Conservation (phyloP, 2,329 filamentous ascomycete genomes). For the Fusarium sp. region DNA sequence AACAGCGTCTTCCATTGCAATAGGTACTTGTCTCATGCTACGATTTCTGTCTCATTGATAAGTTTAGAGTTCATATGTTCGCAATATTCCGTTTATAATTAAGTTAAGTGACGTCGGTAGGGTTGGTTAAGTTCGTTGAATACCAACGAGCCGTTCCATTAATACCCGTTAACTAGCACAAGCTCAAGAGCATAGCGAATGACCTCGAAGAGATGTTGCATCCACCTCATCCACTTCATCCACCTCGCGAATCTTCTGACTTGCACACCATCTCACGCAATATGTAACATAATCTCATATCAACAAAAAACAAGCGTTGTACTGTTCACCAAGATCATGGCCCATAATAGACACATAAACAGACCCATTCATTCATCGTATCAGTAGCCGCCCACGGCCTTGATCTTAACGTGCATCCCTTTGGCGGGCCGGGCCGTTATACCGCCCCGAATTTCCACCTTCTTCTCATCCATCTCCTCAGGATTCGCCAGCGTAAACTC, state of each 20-base stretch:
- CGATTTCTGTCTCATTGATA: not conserved
- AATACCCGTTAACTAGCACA: not conserved
- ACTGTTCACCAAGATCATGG: not conserved
- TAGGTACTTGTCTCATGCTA: not conserved
- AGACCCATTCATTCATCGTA: not conserved
- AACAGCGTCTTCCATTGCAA: not conserved
- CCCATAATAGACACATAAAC: not conserved
- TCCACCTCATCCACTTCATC: not conserved
- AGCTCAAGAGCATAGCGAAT: not conserved
- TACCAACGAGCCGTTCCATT: not conserved
- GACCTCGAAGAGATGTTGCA: not conserved
- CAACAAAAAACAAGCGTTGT: not conserved
- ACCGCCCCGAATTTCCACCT: constrained; percentile 74
- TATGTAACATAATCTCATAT: not conserved
- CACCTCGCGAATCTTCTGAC: not conserved
- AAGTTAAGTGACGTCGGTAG: not conserved
- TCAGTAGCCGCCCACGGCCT: constrained; percentile 71
- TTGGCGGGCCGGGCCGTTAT: constrained; percentile 79
- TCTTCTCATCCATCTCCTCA: constrained; percentile 72
- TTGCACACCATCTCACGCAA: not conserved
- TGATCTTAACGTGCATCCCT: constrained; percentile 77
- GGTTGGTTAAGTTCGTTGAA: not conserved
- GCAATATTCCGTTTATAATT: not conserved
- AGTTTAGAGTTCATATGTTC: not conserved
- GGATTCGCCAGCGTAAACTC: constrained; percentile 67